Conservation (phyloP, 345 rosid species). For the Aethionema arabicum region DNA sequence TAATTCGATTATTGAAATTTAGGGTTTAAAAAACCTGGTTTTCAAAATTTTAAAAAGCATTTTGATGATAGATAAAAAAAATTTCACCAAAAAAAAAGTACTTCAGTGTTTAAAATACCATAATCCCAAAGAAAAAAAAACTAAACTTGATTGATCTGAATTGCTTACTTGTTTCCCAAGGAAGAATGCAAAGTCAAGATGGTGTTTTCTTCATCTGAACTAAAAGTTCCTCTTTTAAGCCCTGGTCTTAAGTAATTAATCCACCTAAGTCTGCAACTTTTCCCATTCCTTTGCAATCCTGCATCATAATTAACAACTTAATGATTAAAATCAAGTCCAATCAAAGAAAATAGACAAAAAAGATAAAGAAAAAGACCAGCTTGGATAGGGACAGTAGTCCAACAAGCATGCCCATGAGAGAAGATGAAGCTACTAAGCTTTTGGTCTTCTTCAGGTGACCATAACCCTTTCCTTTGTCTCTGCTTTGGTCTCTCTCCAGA, state of each 20-base stretch:
- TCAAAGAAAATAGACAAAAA: neutral
- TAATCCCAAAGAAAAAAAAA: too few relatives aligned
- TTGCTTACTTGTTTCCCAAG: slow-evolving; percentile 85
- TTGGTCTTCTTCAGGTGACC: slow-evolving; percentile 98
- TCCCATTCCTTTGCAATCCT: slow-evolving; percentile 91
- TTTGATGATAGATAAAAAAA: too few relatives aligned
- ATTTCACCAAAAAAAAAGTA: too few relatives aligned
- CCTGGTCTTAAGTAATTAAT: slow-evolving; percentile 93
- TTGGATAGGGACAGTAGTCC: slow-evolving; percentile 84
- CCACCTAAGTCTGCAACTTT: slow-evolving; percentile 96
- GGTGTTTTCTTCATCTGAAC: slow-evolving; percentile 62
- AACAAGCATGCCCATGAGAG: slow-evolving; percentile 74
- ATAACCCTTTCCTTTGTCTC: slow-evolving; percentile 78
- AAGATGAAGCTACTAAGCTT: slow-evolving; percentile 61
- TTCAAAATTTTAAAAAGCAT: too few relatives aligned
- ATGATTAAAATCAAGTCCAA: slow-evolving; percentile 4
- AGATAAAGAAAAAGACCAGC: slow-evolving; percentile 55
- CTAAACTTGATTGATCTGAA: neutral
- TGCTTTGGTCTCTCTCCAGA: slow-evolving; percentile 53
- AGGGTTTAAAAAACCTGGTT: neutral
- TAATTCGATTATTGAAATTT: neutral
- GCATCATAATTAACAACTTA: neutral
- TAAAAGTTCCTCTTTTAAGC: slow-evolving; percentile 63
- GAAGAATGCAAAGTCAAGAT: slow-evolving; percentile 63
- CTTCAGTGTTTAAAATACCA: too few relatives aligned